Evolutionary conservation across 2,329 filamentous ascomycete species (phyloP).

Genomic region (Monosporascus sp.): DNA sequence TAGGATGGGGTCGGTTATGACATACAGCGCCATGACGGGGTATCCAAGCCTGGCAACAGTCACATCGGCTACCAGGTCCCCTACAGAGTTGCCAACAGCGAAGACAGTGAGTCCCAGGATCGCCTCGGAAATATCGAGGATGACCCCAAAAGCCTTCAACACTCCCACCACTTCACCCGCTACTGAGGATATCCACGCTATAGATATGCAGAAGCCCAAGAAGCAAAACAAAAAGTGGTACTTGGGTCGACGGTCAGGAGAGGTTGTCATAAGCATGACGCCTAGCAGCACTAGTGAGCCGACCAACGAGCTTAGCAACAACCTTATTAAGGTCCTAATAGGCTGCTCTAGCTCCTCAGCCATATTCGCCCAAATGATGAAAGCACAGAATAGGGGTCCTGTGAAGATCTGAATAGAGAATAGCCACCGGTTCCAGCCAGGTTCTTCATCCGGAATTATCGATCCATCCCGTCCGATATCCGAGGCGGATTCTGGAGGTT

Average conservation of each 20-base stretch:
- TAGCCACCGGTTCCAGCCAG: conserved; percentile 88
- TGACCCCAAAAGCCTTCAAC: conserved; percentile 86
- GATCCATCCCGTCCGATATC: conserved; percentile 21
- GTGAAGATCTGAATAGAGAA: conserved; percentile 80
- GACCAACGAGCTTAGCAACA: conserved; percentile 62
- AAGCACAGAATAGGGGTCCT: conserved; percentile 75
- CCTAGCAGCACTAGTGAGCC: conserved; percentile 63
- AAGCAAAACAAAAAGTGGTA: conserved; percentile 80
- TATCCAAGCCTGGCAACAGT: conserved; percentile 91
- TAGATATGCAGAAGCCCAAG: conserved; percentile 83
- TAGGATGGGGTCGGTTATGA: conserved; percentile 15
- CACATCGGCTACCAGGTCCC: conserved; percentile 90
- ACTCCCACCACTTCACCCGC: conserved; percentile 94
- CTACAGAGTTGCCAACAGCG: conserved; percentile 90
- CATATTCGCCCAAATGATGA: conserved; percentile 70
- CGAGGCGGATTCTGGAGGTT: conserved; percentile 16
- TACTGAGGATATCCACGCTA: conserved; percentile 95
- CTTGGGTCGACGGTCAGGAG: conserved; percentile 59
- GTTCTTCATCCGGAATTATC: conserved; percentile 32
- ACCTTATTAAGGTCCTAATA: conserved; percentile 45
- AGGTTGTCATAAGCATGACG: conserved; percentile 64
- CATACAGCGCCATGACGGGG: conserved; percentile 85
- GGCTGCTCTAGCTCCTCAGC: conserved; percentile 53
- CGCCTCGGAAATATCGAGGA: conserved; percentile 89
- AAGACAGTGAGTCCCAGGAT: conserved; percentile 94